Evolutionary conservation across 1,284 basidiomycete species (phyloP).

Genomic region (Cryptococcus jaspeensis): DNA sequence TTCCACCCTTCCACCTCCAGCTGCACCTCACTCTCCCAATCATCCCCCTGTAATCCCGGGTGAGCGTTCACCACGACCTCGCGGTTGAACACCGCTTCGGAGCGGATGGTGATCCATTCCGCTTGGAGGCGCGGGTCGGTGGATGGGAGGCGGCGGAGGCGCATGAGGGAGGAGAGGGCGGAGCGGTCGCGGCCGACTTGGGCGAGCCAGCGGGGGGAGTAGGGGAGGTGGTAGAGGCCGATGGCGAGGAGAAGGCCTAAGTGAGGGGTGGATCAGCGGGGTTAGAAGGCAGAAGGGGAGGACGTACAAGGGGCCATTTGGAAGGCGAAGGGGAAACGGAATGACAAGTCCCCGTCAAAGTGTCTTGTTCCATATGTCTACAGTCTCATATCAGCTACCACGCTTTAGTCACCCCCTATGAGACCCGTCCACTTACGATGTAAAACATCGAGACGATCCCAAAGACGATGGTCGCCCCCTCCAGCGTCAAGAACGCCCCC

Average conservation of each 20-base stretch:
- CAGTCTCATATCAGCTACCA: background rate
- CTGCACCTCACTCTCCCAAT: constrained; percentile 16
- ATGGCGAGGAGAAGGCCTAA: constrained; percentile 28
- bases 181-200: constrained; percentile 46
- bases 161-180: constrained; percentile 27
- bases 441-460: constrained; percentile 39
- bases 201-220: constrained; percentile 62
- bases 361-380: constrained; percentile 23
- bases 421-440: constrained; percentile 15
- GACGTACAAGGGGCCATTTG: constrained; percentile 35
- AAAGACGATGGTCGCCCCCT: constrained; percentile 70
- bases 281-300: background rate
- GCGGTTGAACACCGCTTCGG: constrained; percentile 31
- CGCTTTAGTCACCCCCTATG: background rate
- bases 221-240: constrained; percentile 54
- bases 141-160: constrained; percentile 37
- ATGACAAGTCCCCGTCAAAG: constrained; percentile 22
- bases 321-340: constrained; percentile 37
- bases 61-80: constrained; percentile 17
- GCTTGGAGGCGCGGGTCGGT: constrained; percentile 38
- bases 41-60: constrained; percentile 15
- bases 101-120: constrained; percentile 44
- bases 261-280: constrained; percentile 11
- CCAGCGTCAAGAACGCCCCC: constrained; percentile 71
- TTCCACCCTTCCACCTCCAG: constrained; percentile 23